Conservation (phyloP, 2,329 filamentous ascomycete genomes). For the Neurospora sp. region DNA sequence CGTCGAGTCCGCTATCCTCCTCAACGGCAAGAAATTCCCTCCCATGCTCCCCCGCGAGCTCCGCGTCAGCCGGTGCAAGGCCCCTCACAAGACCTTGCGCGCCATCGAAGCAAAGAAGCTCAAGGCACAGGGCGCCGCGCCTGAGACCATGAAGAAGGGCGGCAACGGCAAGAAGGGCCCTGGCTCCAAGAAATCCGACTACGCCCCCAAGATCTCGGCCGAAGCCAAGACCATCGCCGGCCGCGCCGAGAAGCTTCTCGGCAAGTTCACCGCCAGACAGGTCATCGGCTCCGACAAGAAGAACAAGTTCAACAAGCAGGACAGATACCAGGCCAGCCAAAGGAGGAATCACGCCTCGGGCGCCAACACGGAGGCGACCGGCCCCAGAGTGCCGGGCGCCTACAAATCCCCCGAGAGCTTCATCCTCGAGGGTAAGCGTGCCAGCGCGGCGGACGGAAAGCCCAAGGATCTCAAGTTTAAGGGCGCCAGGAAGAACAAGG, state of each 20-base stretch:
- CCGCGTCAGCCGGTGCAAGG: constrained; percentile 79
- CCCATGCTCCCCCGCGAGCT: constrained; percentile 85
- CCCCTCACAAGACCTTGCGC: constrained; percentile 48
- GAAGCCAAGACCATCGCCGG: constrained; percentile 62
- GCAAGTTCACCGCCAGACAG: constrained; percentile 52
- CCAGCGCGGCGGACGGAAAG: constrained; percentile 54
- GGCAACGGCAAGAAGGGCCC: constrained; percentile 28
- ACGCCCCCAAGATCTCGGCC: constrained; percentile 60
- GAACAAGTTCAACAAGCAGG: constrained; percentile 20
- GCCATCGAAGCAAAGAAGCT: constrained; percentile 41
- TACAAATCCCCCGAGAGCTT: constrained; percentile 57
- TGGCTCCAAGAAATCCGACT: constrained; percentile 32
- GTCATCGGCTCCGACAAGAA: constrained; percentile 21
- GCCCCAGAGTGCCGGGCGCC: constrained; percentile 1
- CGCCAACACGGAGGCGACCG: constrained; percentile 7
- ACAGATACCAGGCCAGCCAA: constrained; percentile 4
- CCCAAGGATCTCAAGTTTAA: constrained; percentile 53
- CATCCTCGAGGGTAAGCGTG: constrained; percentile 74
- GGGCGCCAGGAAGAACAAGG: constrained; percentile 34
- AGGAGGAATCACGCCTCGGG: constrained; percentile 14
- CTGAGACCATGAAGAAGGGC: constrained; percentile 25
- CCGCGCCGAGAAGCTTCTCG: constrained; percentile 65
- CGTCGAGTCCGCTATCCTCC: constrained; percentile 81
- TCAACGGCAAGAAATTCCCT: constrained; percentile 85
- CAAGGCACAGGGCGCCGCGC: constrained; percentile 19